Evolutionary conservation across 208 protist species (phyloP), one percentile per base, ranked within the genome.

Genomic region (Porcisia hertigi): DNA sequence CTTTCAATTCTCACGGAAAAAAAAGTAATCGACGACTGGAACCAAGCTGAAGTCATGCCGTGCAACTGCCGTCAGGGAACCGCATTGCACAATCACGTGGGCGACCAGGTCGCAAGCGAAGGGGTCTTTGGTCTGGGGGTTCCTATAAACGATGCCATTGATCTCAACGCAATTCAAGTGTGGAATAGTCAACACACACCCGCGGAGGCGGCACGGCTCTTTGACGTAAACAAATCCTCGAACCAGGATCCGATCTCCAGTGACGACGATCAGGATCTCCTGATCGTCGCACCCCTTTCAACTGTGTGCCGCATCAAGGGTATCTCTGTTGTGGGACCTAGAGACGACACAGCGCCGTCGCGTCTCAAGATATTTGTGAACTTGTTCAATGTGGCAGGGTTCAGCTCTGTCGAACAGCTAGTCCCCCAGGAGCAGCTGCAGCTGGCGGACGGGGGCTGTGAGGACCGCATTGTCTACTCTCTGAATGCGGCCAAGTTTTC

Each of bases 301-400:
- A 86, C 86, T 18, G 76, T 95, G 1, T 94, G 90, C 59, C 80
- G 83, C 1, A 58, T 97, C 3, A 88, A 88, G 54, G 91, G 85
- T 11, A 71, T 97, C 25, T 89, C 87, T 0, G 93, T 97, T 47
- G 58, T 84, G 34, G 90, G 84, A 34, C 88, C 91, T 1, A 81
- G 78, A 20, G 82, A 73, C 75, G 87, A 91, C 62, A 86, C 79
- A 64, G 82, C 93, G 0, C 90, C 93, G 18, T 80, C 79, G 3
- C 79, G 85, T 23, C 88, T 97, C 0, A 97, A 96, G 55, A 70
- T 97, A 4, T 97, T 92, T 79, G 85, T 80, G 47, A 95, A 97
- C 69, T 86, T 87, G 18, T 73, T 69, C 3, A 85, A 88, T 55
- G 75, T 97, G 41, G 67, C 67, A 8, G 93, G 93, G 1, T 97